A percentile compares a stretch with the other conserved stretches of the same genome.
Evolutionary conservation across 305 asterid genomes (phyloP).

Genomic region (Lippia alba): DNA sequence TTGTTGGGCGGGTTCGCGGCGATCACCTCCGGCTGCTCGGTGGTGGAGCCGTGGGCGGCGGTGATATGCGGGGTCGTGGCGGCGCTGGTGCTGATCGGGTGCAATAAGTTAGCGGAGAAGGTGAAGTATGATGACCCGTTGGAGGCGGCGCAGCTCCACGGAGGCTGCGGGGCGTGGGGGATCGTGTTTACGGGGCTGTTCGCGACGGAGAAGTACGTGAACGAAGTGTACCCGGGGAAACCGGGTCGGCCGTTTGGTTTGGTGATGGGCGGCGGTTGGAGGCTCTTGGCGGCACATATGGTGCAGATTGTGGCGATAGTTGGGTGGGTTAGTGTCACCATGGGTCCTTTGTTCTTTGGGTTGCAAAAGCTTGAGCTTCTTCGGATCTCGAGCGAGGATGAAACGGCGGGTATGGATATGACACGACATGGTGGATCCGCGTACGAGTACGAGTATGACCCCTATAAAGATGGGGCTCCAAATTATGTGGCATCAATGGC

Average conservation of each 20-base stretch:
- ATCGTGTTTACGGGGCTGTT: slow-evolving; percentile 55
- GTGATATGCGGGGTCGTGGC: slow-evolving; percentile 59
- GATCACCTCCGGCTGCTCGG: slow-evolving; percentile 57
- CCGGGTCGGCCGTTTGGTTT: slow-evolving; percentile 53
- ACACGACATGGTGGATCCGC: slow-evolving; percentile 62
- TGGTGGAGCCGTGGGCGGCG: slow-evolving; percentile 68
- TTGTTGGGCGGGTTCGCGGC: slow-evolving; percentile 61
- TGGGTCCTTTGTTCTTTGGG: slow-evolving; percentile 52
- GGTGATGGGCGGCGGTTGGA: slow-evolving; percentile 61
- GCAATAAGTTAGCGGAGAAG: slow-evolving; percentile 49
- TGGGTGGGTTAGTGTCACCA: slow-evolving; percentile 60
- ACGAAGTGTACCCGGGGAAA: slow-evolving; percentile 47
- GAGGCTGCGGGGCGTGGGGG: slow-evolving; percentile 70
- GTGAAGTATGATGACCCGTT: slow-evolving; percentile 53
- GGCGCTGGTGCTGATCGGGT: slow-evolving; percentile 54
- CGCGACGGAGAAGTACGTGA: slow-evolving; percentile 51
- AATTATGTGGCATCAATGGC: slow-evolving; percentile 7
- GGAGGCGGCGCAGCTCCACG: slow-evolving; percentile 68
- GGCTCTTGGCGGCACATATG: slow-evolving; percentile 52
- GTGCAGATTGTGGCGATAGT: slow-evolving; percentile 51
- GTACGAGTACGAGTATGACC: slow-evolving; percentile 39
- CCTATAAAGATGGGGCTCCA: neutral
- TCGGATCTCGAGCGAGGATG: slow-evolving; percentile 55
- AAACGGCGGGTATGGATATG: slow-evolving; percentile 56
- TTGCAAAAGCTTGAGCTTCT: slow-evolving; percentile 50